Evolutionary conservation across 1,284 basidiomycete genomes (phyloP).

Genomic region (Leccinum subfulvum): DNA sequence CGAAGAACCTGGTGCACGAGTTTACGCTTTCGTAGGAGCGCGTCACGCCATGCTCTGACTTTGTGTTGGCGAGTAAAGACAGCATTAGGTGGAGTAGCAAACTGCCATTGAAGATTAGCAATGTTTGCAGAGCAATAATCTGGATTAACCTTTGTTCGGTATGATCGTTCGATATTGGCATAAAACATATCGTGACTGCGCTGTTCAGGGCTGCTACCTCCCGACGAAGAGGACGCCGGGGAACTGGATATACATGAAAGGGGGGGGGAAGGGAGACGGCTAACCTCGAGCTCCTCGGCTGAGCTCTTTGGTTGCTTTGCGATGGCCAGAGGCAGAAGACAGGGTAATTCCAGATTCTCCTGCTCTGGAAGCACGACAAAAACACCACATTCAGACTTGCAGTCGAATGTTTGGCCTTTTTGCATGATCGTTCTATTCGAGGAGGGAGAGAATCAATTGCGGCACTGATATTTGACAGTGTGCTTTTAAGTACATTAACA

Average conservation of each 20-base stretch:
- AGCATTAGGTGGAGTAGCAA: neutral
- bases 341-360: neutral
- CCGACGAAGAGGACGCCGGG: neutral
- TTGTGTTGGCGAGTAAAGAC: neutral
- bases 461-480: neutral
- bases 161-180: neutral
- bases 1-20: neutral
- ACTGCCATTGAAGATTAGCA: neutral
- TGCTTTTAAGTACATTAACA: neutral
- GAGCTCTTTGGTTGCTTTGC: neutral
- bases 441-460: neutral
- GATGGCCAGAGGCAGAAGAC: neutral
- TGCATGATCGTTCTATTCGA: neutral
- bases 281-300: neutral
- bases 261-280: neutral
- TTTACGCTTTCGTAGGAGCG: neutral
- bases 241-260: neutral
- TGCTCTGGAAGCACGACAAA: neutral
- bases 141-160: neutral
- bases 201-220: neutral
- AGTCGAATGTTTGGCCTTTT: neutral
- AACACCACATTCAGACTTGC: neutral
- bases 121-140: neutral
- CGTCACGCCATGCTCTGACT: neutral
- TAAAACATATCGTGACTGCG: neutral